Evolutionary conservation across 2,329 filamentous ascomycete genomes (phyloP), one percentile per base, ranked within the genome.

Genomic region (Cladobotryum protrusum): DNA sequence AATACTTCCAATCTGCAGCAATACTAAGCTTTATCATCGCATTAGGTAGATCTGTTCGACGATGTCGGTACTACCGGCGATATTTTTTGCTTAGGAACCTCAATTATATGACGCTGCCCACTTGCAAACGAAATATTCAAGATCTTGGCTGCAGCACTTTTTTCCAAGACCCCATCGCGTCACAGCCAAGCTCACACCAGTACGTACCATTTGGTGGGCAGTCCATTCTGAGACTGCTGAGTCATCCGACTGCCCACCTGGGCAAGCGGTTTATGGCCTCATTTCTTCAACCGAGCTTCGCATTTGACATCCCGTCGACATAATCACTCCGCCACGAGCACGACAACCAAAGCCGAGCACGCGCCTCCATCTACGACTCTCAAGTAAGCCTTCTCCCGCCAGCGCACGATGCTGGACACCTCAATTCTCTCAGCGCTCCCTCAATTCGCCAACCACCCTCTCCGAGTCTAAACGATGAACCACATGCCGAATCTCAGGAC

Each of bases 211-310:
- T 58, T 29, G 24, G 24, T 9, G 24, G 24, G 24, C 24, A 29
- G 3, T 6, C 24, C 24, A 29, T 29, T 29, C 24, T 29, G 6
- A 29, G 24, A 29, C 24, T 29, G 67, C 65, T 69, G 65, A 69
- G 62, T 69, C 66, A 69, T 65, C 54, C 37, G 43, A 8, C 29
- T 47, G 39, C 51, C 42, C 41, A 47, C 54, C 60, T 56, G 58
- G 57, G 60, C 61, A 63, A 61, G 62, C 60, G 63, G 56, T 59
- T 63, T 68, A 68, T 69, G 63, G 67, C 65, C 66, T 69, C 67
- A 69, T 64, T 64, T 65, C 62, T 64, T 58, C 62, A 57, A 56
- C 59, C 56, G 49, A 60, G 40, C 33, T 41, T 47, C 48, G 35
- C 24, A 39, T 43, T 40, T 39, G 19, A 17, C 43, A 35, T 29